Conservation (phyloP, 176 grass and related monocot genomes). For the Rhynchospora tenuis region DNA sequence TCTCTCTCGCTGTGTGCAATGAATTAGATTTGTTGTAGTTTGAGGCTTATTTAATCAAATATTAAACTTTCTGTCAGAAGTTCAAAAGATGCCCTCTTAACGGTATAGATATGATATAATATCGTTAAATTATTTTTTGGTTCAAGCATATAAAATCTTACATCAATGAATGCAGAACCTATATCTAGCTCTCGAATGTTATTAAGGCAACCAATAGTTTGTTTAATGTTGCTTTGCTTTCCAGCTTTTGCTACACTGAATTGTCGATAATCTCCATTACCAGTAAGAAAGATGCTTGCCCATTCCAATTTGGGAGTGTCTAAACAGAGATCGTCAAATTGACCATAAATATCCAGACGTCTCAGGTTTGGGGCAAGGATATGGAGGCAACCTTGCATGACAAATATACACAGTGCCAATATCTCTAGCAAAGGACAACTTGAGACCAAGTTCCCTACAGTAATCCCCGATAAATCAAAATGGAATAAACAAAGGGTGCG, state of each 20-base stretch:
- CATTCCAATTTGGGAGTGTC: conserved; percentile 24
- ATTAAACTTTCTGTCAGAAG: no score
- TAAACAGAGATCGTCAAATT: conserved; percentile 30
- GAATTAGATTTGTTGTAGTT: no score
- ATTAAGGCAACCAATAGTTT: conserved; percentile 30
- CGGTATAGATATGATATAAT: not conserved
- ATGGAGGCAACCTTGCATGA: conserved; percentile 19
- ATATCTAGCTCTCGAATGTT: conserved; percentile 33
- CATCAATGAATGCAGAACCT: not conserved
- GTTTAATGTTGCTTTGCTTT: conserved; percentile 24
- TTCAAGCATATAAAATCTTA: conserved; percentile 27
- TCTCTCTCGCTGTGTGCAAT: no score
- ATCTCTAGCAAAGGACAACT: conserved; percentile 30
- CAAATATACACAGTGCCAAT: conserved; percentile 18
- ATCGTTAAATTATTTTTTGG: not conserved
- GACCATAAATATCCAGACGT: conserved; percentile 25
- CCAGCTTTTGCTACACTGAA: not conserved
- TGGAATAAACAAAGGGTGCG: conserved; percentile 24
- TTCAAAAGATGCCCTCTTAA: conserved; percentile 1
- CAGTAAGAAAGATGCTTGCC: not conserved
- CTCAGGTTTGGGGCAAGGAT: conserved; percentile 40
- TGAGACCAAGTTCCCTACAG: conserved; percentile 39
- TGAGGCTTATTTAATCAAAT: not conserved
- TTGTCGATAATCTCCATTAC: not conserved
- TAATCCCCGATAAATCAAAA: conserved; percentile 8